These are phyloP conservation scores for Yarrowia divulgata DNA, from an alignment of 805 yeast species.

Conservation along the genomic window DNA sequence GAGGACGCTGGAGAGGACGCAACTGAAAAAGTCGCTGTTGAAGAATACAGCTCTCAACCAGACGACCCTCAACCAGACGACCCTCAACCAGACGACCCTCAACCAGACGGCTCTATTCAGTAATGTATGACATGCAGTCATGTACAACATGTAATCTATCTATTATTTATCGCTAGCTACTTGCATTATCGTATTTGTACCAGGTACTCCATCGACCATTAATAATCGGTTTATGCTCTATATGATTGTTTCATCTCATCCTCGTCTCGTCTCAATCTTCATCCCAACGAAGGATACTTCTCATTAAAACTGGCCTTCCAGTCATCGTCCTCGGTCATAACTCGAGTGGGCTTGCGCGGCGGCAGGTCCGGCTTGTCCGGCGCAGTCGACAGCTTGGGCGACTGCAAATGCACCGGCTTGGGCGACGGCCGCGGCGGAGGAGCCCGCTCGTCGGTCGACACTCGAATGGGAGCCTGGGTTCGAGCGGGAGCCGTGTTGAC, in stretches of 20 bases:
- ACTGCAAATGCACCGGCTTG: constrained; percentile 46
- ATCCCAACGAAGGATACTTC: constrained; percentile 46
- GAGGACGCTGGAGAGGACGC: neutral
- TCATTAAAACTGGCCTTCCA: constrained; percentile 46
- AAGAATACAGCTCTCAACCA: neutral
- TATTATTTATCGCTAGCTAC: neutral
- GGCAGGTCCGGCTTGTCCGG: constrained; percentile 32
- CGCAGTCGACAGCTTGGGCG: constrained; percentile 41
- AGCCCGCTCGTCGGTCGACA: constrained; percentile 15
- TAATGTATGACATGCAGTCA: neutral
- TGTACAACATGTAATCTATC: constrained; percentile 9
- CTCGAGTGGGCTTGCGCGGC: constrained; percentile 37
- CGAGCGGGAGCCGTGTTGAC: constrained; percentile 34
- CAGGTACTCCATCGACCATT: neutral
- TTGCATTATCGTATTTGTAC: neutral
- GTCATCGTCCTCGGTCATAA: constrained; percentile 43
- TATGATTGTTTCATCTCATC: constrained; percentile 19
- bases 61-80: too few relatives aligned
- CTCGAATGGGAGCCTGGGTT: constrained; percentile 5
- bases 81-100: too few relatives aligned
- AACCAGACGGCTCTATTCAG: too few relatives aligned
- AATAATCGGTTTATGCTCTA: constrained; percentile 28
- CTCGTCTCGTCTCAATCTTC: too few relatives aligned
- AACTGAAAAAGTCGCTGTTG: neutral
- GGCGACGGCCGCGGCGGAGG: constrained; percentile 41